These are phyloP conservation scores for Fraxinus quadrangulata DNA, from an alignment of 257 asterid genomes.

Conservation along the genomic window DNA sequence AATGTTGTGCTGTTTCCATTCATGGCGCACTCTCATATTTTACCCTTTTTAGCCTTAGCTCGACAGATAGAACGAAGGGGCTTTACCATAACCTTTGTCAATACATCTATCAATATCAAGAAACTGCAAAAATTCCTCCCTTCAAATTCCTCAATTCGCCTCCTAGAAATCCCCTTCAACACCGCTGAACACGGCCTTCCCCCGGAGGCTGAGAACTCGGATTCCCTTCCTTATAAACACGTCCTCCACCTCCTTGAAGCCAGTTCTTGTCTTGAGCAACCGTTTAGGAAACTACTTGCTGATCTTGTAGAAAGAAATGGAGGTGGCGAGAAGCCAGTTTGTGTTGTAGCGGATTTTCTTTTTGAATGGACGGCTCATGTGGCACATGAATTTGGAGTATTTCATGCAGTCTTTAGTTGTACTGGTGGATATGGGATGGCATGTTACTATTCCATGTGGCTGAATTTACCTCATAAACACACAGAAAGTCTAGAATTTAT, in stretches of 20 bases:
- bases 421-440: conserved; percentile 69
- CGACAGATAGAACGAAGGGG: background rate
- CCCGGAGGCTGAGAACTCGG: conserved; percentile 45
- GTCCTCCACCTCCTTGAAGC: conserved; percentile 42
- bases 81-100: background rate
- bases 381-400: conserved; percentile 48
- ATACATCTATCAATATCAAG: conserved; percentile 42
- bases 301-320: conserved; percentile 17
- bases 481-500: conserved; percentile 40
- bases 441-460: conserved; percentile 58
- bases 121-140: conserved; percentile 42
- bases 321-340: conserved; percentile 39
- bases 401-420: conserved; percentile 48
- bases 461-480: conserved; percentile 51
- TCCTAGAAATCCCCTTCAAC: conserved; percentile 43
- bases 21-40: background rate
- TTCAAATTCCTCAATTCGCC: conserved; percentile 35
- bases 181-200: conserved; percentile 57
- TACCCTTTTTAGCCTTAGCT: background rate
- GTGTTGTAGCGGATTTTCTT: conserved; percentile 55
- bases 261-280: conserved; percentile 32
- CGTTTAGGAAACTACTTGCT: conserved; percentile 36
- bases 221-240: conserved; percentile 44
- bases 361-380: conserved; percentile 61
- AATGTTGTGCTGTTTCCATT: conserved; percentile 23